Conservation (phyloP, 148 eudicot genomes). For the Euryodendron excelsum region DNA sequence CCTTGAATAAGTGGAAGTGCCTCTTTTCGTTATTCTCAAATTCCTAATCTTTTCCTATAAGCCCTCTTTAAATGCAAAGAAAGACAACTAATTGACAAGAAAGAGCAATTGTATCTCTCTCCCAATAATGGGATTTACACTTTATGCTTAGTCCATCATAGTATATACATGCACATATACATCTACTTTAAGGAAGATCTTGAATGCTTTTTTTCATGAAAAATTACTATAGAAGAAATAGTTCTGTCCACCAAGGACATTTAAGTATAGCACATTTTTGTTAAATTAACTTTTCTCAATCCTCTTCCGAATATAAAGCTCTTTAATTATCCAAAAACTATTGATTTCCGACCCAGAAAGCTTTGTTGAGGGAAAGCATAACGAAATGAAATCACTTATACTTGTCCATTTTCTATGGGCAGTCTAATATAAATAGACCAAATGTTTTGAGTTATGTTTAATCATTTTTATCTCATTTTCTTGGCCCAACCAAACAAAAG, state of each 20-base stretch:
- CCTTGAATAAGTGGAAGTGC: constrained; percentile 27
- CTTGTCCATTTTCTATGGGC: too few species aligned
- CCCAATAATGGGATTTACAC: background rate
- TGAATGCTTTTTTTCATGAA: background rate
- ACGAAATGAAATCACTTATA: too few species aligned
- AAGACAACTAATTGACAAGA: constrained; percentile 49
- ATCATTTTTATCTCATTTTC: too few species aligned
- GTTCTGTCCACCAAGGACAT: background rate
- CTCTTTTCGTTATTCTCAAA: constrained; percentile 15
- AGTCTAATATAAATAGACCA: too few species aligned
- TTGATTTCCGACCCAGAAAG: too few species aligned
- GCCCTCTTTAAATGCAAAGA: constrained; percentile 10
- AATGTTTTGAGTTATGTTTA: too few species aligned
- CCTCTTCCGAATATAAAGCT: background rate
- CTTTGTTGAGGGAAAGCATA: too few species aligned
- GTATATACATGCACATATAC: background rate
- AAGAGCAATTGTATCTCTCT: constrained; percentile 36
- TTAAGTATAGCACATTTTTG: background rate
- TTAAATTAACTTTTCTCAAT: background rate
- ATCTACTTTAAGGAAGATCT: background rate
- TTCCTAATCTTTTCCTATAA: constrained; percentile 16
- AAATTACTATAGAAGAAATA: background rate
- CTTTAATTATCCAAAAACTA: background rate
- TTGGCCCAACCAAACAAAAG: too few species aligned
- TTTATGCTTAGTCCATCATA: constrained; percentile 12